Conservation (phyloP, 306 rosid species). For the Pyrus betulifolia region DNA sequence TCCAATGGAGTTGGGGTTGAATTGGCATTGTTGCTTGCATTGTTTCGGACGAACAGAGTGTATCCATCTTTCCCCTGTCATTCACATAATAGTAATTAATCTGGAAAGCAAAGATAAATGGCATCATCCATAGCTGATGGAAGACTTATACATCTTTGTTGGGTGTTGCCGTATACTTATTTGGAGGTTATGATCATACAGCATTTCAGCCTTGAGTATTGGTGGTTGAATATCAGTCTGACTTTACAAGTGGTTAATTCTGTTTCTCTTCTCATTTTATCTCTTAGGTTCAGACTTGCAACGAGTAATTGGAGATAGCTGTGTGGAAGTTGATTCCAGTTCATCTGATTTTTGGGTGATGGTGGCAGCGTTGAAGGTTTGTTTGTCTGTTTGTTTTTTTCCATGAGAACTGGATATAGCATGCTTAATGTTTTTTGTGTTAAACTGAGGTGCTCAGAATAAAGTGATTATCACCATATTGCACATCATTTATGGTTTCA, state of each 20-base stretch:
- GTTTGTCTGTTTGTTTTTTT: not conserved
- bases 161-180: not conserved
- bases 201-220: not conserved
- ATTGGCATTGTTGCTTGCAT: not conserved
- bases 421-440: not conserved
- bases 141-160: not conserved
- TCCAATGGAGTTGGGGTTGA: not conserved
- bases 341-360: constrained; percentile 93
- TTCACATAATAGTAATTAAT: not conserved
- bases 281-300: constrained; percentile 47
- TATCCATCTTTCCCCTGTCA: not conserved
- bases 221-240: not conserved
- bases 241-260: not conserved
- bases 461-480: not conserved
- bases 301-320: constrained; percentile 57
- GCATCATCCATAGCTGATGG: not conserved
- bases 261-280: not conserved
- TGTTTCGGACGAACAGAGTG: not conserved
- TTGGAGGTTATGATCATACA: not conserved
- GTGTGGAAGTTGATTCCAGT: constrained; percentile 63
- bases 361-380: constrained; percentile 93
- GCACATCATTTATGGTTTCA: not conserved
- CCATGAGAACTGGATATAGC: constrained; percentile 5
- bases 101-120: not conserved
- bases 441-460: not conserved